Percentiles rank a stretch among this genome's conserved stretches.
phyloP scores from a whole-genome alignment of 2,329 filamentous ascomycete species.

The Falciphora oryzae region DNA sequence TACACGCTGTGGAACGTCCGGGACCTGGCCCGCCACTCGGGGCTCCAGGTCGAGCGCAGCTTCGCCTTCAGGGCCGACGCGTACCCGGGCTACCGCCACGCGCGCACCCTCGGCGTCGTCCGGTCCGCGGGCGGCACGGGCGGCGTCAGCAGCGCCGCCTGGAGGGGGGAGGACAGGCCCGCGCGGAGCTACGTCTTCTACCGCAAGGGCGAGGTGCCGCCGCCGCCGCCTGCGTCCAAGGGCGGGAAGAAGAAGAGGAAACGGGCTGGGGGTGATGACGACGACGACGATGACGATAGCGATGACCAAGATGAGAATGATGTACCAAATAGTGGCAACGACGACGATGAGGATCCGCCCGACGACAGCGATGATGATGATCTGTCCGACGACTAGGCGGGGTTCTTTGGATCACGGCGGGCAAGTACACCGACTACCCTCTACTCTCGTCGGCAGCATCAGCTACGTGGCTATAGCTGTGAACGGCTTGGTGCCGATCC shows the following conservation, averaged over 20 bases:
- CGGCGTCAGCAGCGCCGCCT: slow-evolving; percentile 25
- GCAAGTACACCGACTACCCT: background rate
- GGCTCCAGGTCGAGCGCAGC: slow-evolving; percentile 63
- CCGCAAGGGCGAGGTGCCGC: slow-evolving; percentile 45
- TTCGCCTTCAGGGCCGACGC: slow-evolving; percentile 60
- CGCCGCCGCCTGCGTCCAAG: slow-evolving; percentile 19
- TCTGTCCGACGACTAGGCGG: background rate
- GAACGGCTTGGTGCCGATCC: too few relatives aligned
- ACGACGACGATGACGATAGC: background rate
- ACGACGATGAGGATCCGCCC: slow-evolving; percentile 3
- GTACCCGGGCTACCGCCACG: slow-evolving; percentile 71
- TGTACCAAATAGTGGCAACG: slow-evolving; percentile 10
- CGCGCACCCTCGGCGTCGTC: slow-evolving; percentile 64
- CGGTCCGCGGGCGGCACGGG: slow-evolving; percentile 36
- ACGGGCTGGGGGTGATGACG: background rate
- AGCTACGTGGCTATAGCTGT: too few relatives aligned
- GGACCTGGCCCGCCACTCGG: slow-evolving; percentile 75
- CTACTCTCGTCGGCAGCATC: too few relatives aligned
- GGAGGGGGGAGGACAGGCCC: slow-evolving; percentile 46
- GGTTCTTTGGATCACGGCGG: too few relatives aligned
- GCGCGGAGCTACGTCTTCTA: slow-evolving; percentile 59
- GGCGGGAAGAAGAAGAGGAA: slow-evolving; percentile 20
- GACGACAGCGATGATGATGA: slow-evolving; percentile 11
- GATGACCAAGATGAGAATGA: slow-evolving; percentile 9
- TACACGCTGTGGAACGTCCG: slow-evolving; percentile 95